Evolutionary conservation across 208 protist genomes (phyloP).

Genomic region (Leishmania aethiopica): DNA sequence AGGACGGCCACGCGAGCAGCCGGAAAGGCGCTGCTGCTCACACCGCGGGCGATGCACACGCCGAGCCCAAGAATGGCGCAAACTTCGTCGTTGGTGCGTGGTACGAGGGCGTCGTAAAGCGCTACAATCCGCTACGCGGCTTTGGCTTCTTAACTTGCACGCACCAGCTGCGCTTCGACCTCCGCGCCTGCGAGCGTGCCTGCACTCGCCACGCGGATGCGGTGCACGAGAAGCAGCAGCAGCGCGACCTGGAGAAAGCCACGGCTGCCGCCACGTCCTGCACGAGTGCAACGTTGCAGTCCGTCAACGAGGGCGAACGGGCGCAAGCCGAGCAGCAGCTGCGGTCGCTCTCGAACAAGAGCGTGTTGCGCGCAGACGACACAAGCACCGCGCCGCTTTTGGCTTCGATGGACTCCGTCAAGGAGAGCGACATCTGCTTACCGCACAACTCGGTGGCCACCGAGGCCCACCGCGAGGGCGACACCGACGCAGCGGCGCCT

Average conservation of each 20-base stretch:
- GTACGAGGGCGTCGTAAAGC: constrained; percentile 77
- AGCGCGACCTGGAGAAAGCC: constrained; percentile 9
- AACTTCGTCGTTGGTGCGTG: constrained; percentile 44
- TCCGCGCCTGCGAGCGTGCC: constrained; percentile 24
- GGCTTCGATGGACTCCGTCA: not conserved
- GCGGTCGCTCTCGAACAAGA: not conserved
- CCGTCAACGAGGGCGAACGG: not conserved
- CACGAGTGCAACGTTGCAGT: not conserved
- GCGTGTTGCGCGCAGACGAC: not conserved
- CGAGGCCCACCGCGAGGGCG: not conserved
- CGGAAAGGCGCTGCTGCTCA: not conserved
- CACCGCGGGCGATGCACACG: not conserved
- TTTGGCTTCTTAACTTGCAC: constrained; percentile 77
- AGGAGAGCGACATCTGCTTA: constrained; percentile 1
- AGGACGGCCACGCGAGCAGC: not conserved
- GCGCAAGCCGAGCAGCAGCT: not conserved
- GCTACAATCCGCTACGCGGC: constrained; percentile 73
- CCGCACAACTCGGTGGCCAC: constrained; percentile 3
- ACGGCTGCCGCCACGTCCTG: not conserved
- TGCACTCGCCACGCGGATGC: constrained; percentile 23
- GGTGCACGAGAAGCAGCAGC: constrained; percentile 20
- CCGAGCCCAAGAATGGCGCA: constrained; percentile 40
- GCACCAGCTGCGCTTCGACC: constrained; percentile 34
- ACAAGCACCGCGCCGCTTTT: not conserved
- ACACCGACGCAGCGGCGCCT: not conserved